Base-by-base conservation (phyloP, 345 rosid species). In the Hibiscus syriacus region DNA sequence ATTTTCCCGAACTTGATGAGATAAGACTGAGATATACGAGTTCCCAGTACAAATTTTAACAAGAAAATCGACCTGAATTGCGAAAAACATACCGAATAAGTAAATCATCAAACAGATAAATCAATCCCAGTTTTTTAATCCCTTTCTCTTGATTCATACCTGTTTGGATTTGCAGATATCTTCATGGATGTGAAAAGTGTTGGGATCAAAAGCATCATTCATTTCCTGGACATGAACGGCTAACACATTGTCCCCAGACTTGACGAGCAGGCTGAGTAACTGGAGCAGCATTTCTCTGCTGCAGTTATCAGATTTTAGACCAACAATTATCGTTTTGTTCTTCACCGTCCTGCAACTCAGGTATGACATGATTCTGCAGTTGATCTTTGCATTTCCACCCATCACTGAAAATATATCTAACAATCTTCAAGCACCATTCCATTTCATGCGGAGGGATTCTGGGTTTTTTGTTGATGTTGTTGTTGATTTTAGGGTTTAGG, bases 141-240 rank as follows among this genome's bases (percentile, higher is more conserved):
- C n/a, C 6, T 9, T 34, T 23, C 17, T 14, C 7, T 17, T 55
- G 3, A 38, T 17, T n/a, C 8, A 0, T 65, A 76, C 80, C 76
- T 70, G 70, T 69, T 68, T 72, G 64, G 72, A 60, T 70, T 66
- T 66, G 73, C 80, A 74, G 41, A 74, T 66, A 73, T 83, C 84
- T 72, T 76, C 84, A 60, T 70, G 84, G 50, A 70, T 73, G 56
- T 76, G 75, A 54, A 78, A 81, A 48, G 74, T 73, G 56, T 78
- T 78, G 8, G 77, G 77, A 69, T 81, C 78, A 23, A 81, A 71
- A 69, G 20, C 23, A 68, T 69, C 82, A 38, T 68, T 49, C 19
- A 57, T 62, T 43, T 66, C 58, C 57, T 69, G 78, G 64, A 76
- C 82, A 66, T 81, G 85, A 53, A 76, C 73, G 11, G 82, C 82